Percentiles rank a stretch among this genome's conserved stretches.
These are phyloP conservation scores for Chaetothyriales sp. DNA, from an alignment of 2,329 filamentous ascomycete species.

Conservation along the genomic window DNA sequence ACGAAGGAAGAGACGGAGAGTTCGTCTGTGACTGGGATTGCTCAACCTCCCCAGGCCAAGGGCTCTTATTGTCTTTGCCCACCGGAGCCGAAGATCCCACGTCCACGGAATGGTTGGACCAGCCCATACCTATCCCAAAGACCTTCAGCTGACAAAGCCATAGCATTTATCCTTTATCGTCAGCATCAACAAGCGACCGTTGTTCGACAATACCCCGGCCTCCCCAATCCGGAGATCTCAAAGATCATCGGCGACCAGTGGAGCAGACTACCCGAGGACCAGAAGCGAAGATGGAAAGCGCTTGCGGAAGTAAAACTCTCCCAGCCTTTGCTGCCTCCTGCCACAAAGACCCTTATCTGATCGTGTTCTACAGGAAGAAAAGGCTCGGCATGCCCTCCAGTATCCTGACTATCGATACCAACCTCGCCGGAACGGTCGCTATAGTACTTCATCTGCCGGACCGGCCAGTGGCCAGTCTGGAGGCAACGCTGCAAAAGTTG, in stretches of 20 bases:
- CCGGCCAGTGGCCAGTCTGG: slow-evolving; percentile 4
- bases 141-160: slow-evolving; percentile 11
- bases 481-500: slow-evolving; percentile 15
- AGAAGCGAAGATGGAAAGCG: slow-evolving; percentile 74
- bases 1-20: background rate
- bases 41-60: slow-evolving; percentile 4
- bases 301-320: slow-evolving; percentile 54
- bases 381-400: slow-evolving; percentile 70
- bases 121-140: slow-evolving; percentile 5
- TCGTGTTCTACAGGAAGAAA: slow-evolving; percentile 51
- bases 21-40: background rate
- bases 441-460: slow-evolving; percentile 19
- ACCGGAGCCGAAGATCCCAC: slow-evolving; percentile 54
- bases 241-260: slow-evolving; percentile 94
- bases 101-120: slow-evolving; percentile 53
- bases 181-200: slow-evolving; percentile 80
- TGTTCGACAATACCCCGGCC: slow-evolving; percentile 65
- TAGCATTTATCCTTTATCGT: slow-evolving; percentile 95
- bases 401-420: slow-evolving; percentile 94
- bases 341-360: slow-evolving; percentile 14
- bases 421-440: slow-evolving; percentile 45
- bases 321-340: background rate
- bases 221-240: slow-evolving; percentile 89
- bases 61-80: slow-evolving; percentile 50
- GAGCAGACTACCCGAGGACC: slow-evolving; percentile 57